Percentiles rank a stretch among this genome's conserved stretches.
Conservation (phyloP, 2,329 filamentous ascomycete species). For the Emmonsiellopsis sp. region DNA sequence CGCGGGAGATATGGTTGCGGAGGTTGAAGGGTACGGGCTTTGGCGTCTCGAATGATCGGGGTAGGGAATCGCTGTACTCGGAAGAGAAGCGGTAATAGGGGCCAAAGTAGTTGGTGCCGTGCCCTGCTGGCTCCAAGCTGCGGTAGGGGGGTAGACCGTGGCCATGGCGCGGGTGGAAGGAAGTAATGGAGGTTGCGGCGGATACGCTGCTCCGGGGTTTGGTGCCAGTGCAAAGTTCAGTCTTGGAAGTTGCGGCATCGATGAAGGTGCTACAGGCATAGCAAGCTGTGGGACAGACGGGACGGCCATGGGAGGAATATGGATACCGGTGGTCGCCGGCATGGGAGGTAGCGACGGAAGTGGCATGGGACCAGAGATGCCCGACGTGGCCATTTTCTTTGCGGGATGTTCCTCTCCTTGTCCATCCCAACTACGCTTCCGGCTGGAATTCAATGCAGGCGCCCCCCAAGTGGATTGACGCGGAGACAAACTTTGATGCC, state of each 20-base stretch:
- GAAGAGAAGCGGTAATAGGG: constrained; percentile 19
- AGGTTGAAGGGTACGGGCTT: constrained; percentile 42
- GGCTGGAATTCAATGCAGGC: constrained; percentile 13
- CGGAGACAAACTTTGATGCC: constrained; percentile 12
- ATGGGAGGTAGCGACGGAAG: constrained; percentile 19
- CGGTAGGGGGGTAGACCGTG: constrained; percentile 56
- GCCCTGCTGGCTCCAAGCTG: constrained; percentile 40
- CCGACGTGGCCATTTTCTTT: constrained; percentile 38
- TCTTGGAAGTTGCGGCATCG: constrained; percentile 52
- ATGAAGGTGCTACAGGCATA: constrained; percentile 22
- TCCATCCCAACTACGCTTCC: constrained; percentile 53
- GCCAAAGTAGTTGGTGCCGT: constrained; percentile 25
- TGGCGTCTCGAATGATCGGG: constrained; percentile 36
- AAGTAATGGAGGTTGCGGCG: constrained; percentile 5
- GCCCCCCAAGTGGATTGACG: constrained; percentile 30
- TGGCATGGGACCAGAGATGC: constrained; percentile 13
- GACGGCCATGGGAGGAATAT: constrained; percentile 25
- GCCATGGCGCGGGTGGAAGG: constrained; percentile 56
- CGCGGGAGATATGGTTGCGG: constrained; percentile 56
- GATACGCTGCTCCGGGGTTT: constrained; percentile 20
- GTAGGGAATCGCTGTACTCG: constrained; percentile 20
- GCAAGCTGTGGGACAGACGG: constrained; percentile 24
- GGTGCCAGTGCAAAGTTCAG: constrained; percentile 63
- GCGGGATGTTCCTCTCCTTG: constrained; percentile 45
- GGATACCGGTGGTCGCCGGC: constrained; percentile 16